Evolutionary conservation across 2,329 filamentous ascomycete species (phyloP).

Genomic region (Bimuria novae-zelandiae): DNA sequence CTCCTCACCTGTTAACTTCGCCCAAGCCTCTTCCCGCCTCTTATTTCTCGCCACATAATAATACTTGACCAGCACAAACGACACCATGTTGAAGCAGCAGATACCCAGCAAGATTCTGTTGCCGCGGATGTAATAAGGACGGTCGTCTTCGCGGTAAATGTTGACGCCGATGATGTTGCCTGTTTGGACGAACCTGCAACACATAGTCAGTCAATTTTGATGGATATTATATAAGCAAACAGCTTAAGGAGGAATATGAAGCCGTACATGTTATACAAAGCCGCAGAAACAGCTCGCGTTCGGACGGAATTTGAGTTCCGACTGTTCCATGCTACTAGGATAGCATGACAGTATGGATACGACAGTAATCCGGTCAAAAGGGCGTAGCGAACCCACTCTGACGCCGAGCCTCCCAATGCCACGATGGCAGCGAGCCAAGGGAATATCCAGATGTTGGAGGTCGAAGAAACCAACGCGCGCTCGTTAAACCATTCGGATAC

Average conservation of each 20-base stretch:
- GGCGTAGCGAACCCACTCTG: conserved; percentile 57
- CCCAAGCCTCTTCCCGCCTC: conserved; percentile 51
- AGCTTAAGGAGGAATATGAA: conserved; percentile 22
- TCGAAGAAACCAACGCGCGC: conserved; percentile 52
- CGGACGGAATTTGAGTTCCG: conserved; percentile 64
- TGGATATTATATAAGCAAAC: conserved; percentile 31
- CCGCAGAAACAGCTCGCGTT: conserved; percentile 63
- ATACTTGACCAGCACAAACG: conserved; percentile 37
- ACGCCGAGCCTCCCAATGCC: conserved; percentile 50
- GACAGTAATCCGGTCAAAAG: conserved; percentile 38
- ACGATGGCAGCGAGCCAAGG: conserved; percentile 60
- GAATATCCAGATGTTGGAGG: conserved; percentile 61
- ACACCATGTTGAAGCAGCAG: conserved; percentile 34
- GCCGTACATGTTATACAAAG: conserved; percentile 59
- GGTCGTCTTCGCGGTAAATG: not conserved
- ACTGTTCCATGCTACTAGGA: conserved; percentile 61
- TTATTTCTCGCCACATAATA: conserved; percentile 43
- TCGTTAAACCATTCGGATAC: conserved; percentile 52
- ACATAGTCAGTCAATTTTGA: conserved; percentile 51
- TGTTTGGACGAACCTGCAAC: not conserved
- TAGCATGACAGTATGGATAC: conserved; percentile 49
- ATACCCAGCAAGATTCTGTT: conserved; percentile 36
- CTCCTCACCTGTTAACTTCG: conserved; percentile 49
- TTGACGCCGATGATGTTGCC: too few relatives aligned
- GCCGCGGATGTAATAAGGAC: conserved; percentile 6